These are phyloP conservation scores for Durusdinium trenchii DNA, from an alignment of 73 alveolate genomes.

Conservation along the genomic window DNA sequence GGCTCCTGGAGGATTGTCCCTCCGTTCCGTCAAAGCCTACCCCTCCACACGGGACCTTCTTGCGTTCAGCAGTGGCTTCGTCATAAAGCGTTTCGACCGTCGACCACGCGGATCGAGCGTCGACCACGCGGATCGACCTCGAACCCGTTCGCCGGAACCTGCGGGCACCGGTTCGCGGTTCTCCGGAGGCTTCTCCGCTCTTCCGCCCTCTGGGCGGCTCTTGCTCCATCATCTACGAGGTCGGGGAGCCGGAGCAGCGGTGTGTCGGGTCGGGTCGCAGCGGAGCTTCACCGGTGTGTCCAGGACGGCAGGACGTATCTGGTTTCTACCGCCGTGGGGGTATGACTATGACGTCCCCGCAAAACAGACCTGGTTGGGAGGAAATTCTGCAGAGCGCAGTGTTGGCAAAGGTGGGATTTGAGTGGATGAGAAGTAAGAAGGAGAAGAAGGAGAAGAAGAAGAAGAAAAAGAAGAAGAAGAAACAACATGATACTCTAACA, in stretches of 20 bases:
- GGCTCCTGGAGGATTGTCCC: neutral
- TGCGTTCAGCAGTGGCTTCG: neutral
- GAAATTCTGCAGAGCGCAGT: too few relatives aligned
- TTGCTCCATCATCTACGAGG: slow-evolving; percentile 30
- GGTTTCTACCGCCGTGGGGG: too few relatives aligned
- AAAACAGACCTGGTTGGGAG: too few relatives aligned
- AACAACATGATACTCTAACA: neutral
- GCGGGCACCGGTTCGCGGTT: too few relatives aligned
- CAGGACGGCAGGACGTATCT: neutral
- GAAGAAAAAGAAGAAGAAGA: too few relatives aligned
- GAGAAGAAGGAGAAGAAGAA: too few relatives aligned
- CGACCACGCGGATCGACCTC: neutral
- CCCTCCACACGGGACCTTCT: neutral
- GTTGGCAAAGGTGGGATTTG: too few relatives aligned
- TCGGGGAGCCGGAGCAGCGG: neutral
- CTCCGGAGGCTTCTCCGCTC: slow-evolving; percentile 39
- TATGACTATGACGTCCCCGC: too few relatives aligned
- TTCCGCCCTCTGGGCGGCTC: slow-evolving; percentile 42
- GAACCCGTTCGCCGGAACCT: neutral
- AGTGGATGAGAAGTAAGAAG: too few relatives aligned
- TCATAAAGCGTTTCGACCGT: neutral
- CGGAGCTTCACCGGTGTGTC: neutral
- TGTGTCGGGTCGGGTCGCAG: neutral
- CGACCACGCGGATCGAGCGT: neutral
- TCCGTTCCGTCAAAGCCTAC: neutral